phyloP scores from a whole-genome alignment of 345 rosid species.

The Mangifera indica region DNA sequence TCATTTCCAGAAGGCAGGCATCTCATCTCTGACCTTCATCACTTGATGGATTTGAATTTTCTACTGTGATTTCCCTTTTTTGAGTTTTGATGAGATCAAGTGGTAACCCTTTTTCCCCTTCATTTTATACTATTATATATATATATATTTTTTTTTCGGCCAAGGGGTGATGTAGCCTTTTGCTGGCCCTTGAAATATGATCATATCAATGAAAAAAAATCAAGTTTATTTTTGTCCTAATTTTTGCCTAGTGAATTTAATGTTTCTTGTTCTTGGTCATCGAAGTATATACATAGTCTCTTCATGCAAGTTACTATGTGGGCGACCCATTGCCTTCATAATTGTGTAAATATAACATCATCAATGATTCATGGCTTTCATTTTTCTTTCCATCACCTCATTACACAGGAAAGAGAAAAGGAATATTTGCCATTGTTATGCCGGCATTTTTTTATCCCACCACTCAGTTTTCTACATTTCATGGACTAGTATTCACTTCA shows the following conservation, averaged over 20 bases:
- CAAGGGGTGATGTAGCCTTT: slow-evolving; percentile 14
- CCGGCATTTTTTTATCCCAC: background rate
- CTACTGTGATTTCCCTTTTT: background rate
- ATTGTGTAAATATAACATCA: background rate
- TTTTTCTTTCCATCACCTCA: background rate
- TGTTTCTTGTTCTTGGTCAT: background rate
- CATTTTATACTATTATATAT: background rate
- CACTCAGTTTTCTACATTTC: background rate
- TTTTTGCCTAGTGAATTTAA: background rate
- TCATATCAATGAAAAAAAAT: slow-evolving; percentile 19
- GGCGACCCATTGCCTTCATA: background rate
- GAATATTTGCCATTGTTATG: background rate
- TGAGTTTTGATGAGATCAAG: background rate
- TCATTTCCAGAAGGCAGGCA: slow-evolving; percentile 6
- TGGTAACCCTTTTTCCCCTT: background rate
- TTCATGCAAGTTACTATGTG: too few species aligned
- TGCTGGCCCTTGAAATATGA: slow-evolving; percentile 12
- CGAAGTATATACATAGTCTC: too few species aligned
- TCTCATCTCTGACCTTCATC: background rate
- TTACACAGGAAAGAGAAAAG: background rate
- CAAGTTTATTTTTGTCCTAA: background rate
- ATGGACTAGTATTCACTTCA: background rate
- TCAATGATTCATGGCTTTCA: background rate
- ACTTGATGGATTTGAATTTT: background rate
- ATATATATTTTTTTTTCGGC: slow-evolving; percentile 1